Evolutionary conservation across 2,329 filamentous ascomycete genomes (phyloP).

Genomic region (Seiridium unicorne): DNA sequence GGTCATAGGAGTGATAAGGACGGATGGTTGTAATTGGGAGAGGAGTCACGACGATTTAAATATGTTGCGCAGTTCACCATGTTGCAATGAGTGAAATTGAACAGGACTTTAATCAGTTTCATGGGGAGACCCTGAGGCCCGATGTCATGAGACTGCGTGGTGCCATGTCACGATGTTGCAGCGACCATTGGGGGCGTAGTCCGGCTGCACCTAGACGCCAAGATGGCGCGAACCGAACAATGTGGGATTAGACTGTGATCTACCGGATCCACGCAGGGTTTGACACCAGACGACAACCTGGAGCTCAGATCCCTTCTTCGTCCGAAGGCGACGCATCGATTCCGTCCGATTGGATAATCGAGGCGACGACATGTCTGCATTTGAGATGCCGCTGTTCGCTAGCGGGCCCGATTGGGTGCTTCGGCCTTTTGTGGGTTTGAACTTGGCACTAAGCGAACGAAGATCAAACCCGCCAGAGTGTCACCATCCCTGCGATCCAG

Average conservation of each 20-base stretch:
- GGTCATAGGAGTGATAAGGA: too few relatives aligned
- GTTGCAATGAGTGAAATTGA: too few relatives aligned
- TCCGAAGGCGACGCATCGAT: not conserved
- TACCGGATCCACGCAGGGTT: not conserved
- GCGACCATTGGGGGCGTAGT: not conserved
- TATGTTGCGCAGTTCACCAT: too few relatives aligned
- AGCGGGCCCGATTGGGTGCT: not conserved
- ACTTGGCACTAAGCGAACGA: not conserved
- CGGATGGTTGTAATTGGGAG: too few relatives aligned
- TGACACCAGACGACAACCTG: not conserved
- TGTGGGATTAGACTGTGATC: not conserved
- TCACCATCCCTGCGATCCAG: not conserved
- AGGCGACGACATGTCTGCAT: not conserved
- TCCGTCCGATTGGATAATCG: not conserved
- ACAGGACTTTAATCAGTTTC: not conserved
- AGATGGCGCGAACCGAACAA: not conserved
- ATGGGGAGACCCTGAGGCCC: not conserved
- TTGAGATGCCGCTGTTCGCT: not conserved
- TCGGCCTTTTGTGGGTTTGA: not conserved
- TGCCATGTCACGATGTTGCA: not conserved
- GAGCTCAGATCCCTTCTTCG: not conserved
- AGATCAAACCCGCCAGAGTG: constrained; percentile 2
- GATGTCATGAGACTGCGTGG: not conserved
- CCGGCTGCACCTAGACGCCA: not conserved
- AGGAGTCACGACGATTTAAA: too few relatives aligned